Evolutionary conservation across 169 alveolate species (phyloP).

Genomic region (Plasmodium sp.): DNA sequence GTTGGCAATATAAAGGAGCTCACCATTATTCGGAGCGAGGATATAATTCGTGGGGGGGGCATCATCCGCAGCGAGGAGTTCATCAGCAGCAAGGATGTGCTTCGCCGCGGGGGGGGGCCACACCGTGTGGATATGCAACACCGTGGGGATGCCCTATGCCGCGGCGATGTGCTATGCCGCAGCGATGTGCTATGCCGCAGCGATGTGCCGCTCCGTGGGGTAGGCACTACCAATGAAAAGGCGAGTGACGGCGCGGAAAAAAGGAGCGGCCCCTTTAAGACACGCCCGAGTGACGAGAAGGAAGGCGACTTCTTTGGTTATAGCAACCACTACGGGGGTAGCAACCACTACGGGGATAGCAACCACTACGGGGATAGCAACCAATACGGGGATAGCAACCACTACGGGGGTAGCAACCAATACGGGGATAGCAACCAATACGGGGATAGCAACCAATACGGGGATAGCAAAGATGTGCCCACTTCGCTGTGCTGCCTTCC

Average conservation of each 20-base stretch:
- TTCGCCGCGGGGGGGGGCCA: background rate
- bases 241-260: background rate
- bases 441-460: background rate
- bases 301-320: background rate
- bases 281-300: background rate
- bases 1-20: constrained; percentile 17
- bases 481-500: background rate
- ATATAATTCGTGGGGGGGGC: background rate
- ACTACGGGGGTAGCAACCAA: background rate
- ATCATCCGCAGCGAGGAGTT: background rate
- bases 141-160: background rate
- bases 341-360: background rate
- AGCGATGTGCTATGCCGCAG: background rate
- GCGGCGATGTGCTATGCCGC: background rate
- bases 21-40: background rate
- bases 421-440: background rate
- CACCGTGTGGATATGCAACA: background rate
- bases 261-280: background rate
- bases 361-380: background rate
- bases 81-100: background rate
- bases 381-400: background rate
- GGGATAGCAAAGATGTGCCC: background rate
- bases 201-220: background rate
- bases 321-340: background rate
- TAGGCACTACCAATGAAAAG: background rate